Conservation (phyloP, 1,284 basidiomycete species). For the Papiliotrema terrestris region DNA sequence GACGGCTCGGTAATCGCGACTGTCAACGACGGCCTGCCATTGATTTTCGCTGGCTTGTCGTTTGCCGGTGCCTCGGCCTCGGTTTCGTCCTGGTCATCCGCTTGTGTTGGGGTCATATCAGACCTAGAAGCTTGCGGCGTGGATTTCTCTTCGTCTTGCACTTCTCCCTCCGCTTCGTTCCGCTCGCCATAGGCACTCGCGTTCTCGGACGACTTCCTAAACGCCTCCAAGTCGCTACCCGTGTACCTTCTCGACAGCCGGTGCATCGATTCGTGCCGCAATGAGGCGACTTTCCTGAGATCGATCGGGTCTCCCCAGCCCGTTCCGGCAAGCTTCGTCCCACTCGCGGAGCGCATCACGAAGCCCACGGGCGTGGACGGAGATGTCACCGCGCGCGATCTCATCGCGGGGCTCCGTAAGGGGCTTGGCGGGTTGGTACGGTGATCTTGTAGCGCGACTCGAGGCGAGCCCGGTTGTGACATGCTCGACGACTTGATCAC, state of each 20-base stretch:
- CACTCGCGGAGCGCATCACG: background rate
- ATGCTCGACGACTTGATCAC: slow-evolving; percentile 8
- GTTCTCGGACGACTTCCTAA: background rate
- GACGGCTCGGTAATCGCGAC: background rate
- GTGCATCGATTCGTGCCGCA: background rate
- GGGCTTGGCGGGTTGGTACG: slow-evolving; percentile 6
- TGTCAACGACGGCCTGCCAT: background rate
- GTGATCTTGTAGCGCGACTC: slow-evolving; percentile 1
- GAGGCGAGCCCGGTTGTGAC: slow-evolving; percentile 1
- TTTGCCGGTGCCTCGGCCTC: background rate
- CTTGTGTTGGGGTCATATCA: background rate
- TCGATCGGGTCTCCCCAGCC: slow-evolving; percentile 27
- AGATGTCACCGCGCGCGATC: slow-evolving; percentile 34
- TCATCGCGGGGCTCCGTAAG: slow-evolving; percentile 5
- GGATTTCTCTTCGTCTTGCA: background rate
- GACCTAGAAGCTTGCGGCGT: background rate
- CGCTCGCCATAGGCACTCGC: background rate
- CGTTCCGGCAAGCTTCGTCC: slow-evolving; percentile 6
- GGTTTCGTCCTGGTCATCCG: background rate
- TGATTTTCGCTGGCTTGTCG: background rate
- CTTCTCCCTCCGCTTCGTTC: background rate
- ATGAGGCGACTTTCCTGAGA: slow-evolving; percentile 23
- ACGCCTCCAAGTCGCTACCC: background rate
- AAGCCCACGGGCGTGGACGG: slow-evolving; percentile 9
- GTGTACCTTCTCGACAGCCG: no score